Evolutionary conservation across 257 asterid species (phyloP).

Genomic region (Leptodermis oblonga): DNA sequence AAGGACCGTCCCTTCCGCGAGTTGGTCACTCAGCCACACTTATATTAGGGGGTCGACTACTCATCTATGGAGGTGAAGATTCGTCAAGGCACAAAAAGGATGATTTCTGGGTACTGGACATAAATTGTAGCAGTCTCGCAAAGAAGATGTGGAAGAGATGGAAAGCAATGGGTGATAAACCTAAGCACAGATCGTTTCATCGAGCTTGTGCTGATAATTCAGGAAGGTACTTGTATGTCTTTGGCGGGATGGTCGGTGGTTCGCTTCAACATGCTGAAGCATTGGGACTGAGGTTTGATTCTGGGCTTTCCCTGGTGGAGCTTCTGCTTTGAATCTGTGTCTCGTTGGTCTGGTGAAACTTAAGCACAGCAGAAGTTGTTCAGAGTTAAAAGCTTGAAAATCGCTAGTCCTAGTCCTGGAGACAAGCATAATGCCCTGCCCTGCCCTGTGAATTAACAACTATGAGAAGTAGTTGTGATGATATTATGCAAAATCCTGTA

Average conservation of each 20-base stretch:
- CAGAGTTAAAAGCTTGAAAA: background rate
- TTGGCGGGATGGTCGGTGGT: slow-evolving; percentile 96
- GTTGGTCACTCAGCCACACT: slow-evolving; percentile 92
- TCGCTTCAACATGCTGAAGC: slow-evolving; percentile 49
- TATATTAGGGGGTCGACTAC: slow-evolving; percentile 65
- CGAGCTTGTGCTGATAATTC: slow-evolving; percentile 78
- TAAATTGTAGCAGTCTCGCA: slow-evolving; percentile 27
- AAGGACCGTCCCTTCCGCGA: slow-evolving; percentile 62
- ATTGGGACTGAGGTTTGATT: slow-evolving; percentile 71
- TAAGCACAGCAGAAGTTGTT: background rate
- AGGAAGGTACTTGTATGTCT: slow-evolving; percentile 58
- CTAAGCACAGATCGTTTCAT: slow-evolving; percentile 71
- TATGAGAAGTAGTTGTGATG: background rate
- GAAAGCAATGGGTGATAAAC: slow-evolving; percentile 51
- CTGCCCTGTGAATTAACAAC: too few species aligned
- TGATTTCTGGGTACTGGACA: slow-evolving; percentile 82
- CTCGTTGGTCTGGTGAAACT: background rate
- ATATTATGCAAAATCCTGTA: background rate
- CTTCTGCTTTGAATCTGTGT: slow-evolving; percentile 37
- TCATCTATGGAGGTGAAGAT: slow-evolving; percentile 90
- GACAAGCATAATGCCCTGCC: background rate
- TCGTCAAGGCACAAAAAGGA: slow-evolving; percentile 57
- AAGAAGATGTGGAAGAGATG: slow-evolving; percentile 68
- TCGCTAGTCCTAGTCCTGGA: slow-evolving; percentile 1
- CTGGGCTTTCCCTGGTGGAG: slow-evolving; percentile 63